phyloP scores from a whole-genome alignment of 129 eudicot species.

The Lactuca saligna region DNA sequence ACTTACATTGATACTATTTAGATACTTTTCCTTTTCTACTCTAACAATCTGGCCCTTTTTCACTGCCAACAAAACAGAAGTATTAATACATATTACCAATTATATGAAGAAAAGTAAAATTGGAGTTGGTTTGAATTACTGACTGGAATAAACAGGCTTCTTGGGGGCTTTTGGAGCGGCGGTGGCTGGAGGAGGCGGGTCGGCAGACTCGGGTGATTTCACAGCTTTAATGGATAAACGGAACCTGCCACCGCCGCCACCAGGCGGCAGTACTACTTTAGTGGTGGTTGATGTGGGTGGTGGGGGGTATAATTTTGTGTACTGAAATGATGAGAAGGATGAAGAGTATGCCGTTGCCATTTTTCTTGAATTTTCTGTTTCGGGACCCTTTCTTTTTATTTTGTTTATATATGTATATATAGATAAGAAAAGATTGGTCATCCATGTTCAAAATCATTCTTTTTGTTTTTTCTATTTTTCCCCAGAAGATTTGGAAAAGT shows the following conservation, averaged over 20 bases:
- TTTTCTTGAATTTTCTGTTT: slow-evolving; percentile 8
- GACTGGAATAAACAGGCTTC: slow-evolving; percentile 84
- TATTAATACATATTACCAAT: neutral
- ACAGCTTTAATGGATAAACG: slow-evolving; percentile 39
- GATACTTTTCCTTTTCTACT: slow-evolving; percentile 93
- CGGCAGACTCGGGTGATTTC: slow-evolving; percentile 52
- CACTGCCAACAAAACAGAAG: slow-evolving; percentile 54
- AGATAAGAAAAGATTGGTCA: slow-evolving; percentile 41
- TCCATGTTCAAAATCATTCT: slow-evolving; percentile 7
- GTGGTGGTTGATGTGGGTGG: slow-evolving; percentile 22
- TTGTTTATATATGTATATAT: slow-evolving; percentile 31
- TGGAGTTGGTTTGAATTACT: slow-evolving; percentile 10
- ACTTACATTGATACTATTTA: slow-evolving; percentile 84
- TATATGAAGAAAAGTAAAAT: neutral
- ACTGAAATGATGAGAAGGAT: slow-evolving; percentile 29
- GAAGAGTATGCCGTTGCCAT: slow-evolving; percentile 37
- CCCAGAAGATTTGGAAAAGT: neutral
- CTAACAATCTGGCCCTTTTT: slow-evolving; percentile 95
- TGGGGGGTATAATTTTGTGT: slow-evolving; percentile 30
- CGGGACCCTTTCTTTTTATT: neutral
- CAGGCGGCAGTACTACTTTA: slow-evolving; percentile 22
- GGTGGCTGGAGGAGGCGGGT: slow-evolving; percentile 32
- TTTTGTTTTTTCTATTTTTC: neutral
- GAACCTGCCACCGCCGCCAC: slow-evolving; percentile 3
- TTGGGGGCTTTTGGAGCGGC: slow-evolving; percentile 53